Conservation (phyloP, 208 protist genomes). For the Angomonas ambiguus region DNA sequence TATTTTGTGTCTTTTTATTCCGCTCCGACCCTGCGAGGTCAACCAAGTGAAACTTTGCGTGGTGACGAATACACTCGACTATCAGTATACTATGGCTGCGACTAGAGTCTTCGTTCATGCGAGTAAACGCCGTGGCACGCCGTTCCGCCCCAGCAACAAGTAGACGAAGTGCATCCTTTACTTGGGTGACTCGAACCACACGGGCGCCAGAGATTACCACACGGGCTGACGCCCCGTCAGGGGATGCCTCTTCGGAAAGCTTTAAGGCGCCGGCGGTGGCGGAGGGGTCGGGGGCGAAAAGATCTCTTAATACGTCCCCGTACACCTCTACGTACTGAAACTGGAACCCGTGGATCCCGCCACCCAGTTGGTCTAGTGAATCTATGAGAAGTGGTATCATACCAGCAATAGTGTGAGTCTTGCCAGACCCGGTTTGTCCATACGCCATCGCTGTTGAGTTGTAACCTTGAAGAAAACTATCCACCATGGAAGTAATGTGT, state of each 20-base stretch:
- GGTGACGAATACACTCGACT: slow-evolving; percentile 57
- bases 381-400: slow-evolving; percentile 67
- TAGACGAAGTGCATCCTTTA: slow-evolving; percentile 58
- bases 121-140: slow-evolving; percentile 86
- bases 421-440: slow-evolving; percentile 93
- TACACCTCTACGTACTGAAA: slow-evolving; percentile 94
- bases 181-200: slow-evolving; percentile 35
- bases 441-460: slow-evolving; percentile 92
- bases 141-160: slow-evolving; percentile 68
- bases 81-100: slow-evolving; percentile 93
- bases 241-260: slow-evolving; percentile 20
- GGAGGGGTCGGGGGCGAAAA: slow-evolving; percentile 38
- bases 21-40: slow-evolving; percentile 91
- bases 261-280: slow-evolving; percentile 24
- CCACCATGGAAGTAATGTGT: slow-evolving; percentile 63
- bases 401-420: slow-evolving; percentile 91
- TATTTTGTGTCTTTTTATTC: slow-evolving; percentile 82
- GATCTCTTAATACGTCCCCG: slow-evolving; percentile 89
- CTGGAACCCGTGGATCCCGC: slow-evolving; percentile 19
- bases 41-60: slow-evolving; percentile 87
- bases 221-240: not conserved
- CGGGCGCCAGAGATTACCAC: slow-evolving; percentile 45
- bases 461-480: slow-evolving; percentile 76
- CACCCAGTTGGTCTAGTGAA: slow-evolving; percentile 42
- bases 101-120: slow-evolving; percentile 85